phyloP scores from a whole-genome alignment of 306 rosid genomes.

The Prunus fruticosa region DNA sequence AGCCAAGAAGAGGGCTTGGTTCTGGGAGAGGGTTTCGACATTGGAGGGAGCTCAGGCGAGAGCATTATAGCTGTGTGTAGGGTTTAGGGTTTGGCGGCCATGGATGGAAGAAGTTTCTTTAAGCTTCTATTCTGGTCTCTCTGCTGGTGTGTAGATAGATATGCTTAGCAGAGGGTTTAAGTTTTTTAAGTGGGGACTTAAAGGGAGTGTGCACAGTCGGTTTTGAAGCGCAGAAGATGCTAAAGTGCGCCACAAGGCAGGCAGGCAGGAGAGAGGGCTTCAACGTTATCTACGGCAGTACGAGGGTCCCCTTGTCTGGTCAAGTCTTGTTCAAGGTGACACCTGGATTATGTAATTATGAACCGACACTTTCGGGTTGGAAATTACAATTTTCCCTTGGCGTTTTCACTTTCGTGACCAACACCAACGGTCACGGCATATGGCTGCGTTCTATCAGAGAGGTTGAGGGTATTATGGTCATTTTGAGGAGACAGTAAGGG shows the following conservation, averaged over 20 bases:
- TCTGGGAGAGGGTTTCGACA: conserved; percentile 44
- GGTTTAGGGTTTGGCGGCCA: not conserved
- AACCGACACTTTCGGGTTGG: conserved; percentile 7
- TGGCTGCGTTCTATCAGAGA: not conserved
- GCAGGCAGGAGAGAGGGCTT: not conserved
- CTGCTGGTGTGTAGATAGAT: not conserved
- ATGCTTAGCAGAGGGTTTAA: not conserved
- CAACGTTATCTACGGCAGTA: not conserved
- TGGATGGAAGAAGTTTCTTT: not conserved
- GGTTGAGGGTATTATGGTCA: not conserved
- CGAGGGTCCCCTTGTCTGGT: not conserved
- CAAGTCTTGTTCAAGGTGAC: not conserved
- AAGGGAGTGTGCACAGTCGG: not conserved
- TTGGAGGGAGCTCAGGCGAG: conserved; percentile 38
- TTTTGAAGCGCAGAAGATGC: not conserved
- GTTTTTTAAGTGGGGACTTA: not conserved
- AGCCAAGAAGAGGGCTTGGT: conserved; percentile 40
- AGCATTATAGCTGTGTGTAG: conserved; percentile 31
- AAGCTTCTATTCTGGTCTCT: not conserved
- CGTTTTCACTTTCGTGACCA: not conserved
- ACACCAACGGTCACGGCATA: not conserved
- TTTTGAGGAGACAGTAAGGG: not conserved
- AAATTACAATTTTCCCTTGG: not conserved
- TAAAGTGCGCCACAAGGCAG: not conserved
- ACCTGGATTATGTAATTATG: not conserved